Percentiles rank a stretch among this genome's conserved stretches.
These are phyloP conservation scores for Cochlearia excelsa DNA, from an alignment of 345 rosid species.

Conservation along the genomic window DNA sequence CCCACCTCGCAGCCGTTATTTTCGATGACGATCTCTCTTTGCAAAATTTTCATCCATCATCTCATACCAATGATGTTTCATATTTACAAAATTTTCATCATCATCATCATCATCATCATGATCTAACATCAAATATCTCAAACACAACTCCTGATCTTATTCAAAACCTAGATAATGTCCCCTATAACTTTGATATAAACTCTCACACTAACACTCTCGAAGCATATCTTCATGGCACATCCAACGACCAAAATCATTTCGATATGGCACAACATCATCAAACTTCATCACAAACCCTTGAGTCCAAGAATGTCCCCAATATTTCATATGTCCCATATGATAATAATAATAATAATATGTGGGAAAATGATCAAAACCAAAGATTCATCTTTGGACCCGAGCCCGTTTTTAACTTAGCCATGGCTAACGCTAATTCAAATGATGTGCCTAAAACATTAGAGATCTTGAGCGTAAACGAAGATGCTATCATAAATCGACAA, in stretches of 20 bases:
- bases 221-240: slow-evolving; percentile 8
- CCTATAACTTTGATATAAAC: slow-evolving; percentile 12
- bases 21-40: slow-evolving; percentile 23
- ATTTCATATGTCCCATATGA: slow-evolving; percentile 5
- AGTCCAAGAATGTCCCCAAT: neutral
- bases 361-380: slow-evolving; percentile 18
- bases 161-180: neutral
- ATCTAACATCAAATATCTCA: slow-evolving; percentile 22
- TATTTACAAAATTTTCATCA: slow-evolving; percentile 15
- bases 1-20: slow-evolving; percentile 34
- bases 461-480: neutral
- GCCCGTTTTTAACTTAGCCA: slow-evolving; percentile 4
- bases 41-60: slow-evolving; percentile 10
- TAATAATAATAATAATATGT: slow-evolving; percentile 7
- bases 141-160: slow-evolving; percentile 8
- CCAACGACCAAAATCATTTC: slow-evolving; percentile 1
- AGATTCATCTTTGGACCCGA: slow-evolving; percentile 1
- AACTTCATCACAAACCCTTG: neutral
- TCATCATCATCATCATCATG: slow-evolving; percentile 20
- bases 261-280: neutral
- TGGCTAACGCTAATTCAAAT: slow-evolving; percentile 11
- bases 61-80: slow-evolving; percentile 17
- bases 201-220: slow-evolving; percentile 22
- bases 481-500: neutral
- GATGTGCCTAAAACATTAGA: neutral